phyloP scores from a whole-genome alignment of 345 rosid species.

The Durio zibethinus region DNA sequence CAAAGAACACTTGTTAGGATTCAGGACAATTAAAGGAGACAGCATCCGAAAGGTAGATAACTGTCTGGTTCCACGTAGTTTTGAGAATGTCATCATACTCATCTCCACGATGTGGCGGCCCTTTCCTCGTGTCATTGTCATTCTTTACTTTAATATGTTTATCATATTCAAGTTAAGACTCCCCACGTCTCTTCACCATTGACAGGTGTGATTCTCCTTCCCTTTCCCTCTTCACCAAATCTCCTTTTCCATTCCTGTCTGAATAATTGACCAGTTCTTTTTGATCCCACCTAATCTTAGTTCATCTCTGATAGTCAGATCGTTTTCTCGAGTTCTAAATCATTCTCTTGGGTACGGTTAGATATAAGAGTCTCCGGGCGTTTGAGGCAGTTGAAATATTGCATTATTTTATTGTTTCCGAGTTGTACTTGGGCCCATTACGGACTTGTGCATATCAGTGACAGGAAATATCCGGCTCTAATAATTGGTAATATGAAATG shows the following conservation, averaged over 20 bases:
- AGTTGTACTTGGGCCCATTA: conserved; percentile 40
- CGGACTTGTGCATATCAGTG: conserved; percentile 15
- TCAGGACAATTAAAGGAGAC: conserved; percentile 9
- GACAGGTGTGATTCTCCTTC: conserved; percentile 28
- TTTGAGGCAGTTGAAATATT: background rate
- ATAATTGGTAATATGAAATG: conserved; percentile 29
- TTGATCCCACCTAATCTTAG: conserved; percentile 7
- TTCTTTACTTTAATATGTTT: background rate
- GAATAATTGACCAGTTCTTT: background rate
- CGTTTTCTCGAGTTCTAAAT: background rate
- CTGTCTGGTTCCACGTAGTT: conserved; percentile 18
- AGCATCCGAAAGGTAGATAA: conserved; percentile 18
- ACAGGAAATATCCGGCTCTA: conserved; percentile 14
- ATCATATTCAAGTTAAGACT: background rate
- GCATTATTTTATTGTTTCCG: conserved; percentile 18
- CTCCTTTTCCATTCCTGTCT: background rate
- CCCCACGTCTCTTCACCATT: conserved; percentile 26
- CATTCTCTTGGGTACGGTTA: conserved; percentile 16
- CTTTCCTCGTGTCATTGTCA: background rate
- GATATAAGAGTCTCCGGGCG: conserved; percentile 9
- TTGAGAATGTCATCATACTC: background rate
- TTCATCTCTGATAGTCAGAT: conserved; percentile 1
- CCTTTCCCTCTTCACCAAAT: background rate
- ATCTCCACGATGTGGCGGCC: background rate
- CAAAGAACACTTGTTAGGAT: background rate